Evolutionary conservation across 1,284 basidiomycete species (phyloP).

Genomic region (Cryptococcus maquisensis): DNA sequence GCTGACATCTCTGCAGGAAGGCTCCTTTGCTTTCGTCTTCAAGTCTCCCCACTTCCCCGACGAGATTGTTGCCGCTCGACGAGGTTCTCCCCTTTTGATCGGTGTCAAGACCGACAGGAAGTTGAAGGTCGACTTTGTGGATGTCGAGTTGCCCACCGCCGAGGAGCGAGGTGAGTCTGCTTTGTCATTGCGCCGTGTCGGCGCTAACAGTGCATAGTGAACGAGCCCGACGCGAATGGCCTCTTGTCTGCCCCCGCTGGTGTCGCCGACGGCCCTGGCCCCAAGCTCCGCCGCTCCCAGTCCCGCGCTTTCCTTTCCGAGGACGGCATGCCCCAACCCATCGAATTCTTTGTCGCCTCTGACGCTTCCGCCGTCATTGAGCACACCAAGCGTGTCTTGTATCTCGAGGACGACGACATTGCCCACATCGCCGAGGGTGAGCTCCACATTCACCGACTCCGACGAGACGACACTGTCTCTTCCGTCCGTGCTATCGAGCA

Average conservation of each 20-base stretch:
- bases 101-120: conserved; percentile 99
- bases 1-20: conserved; percentile 56
- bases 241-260: conserved; percentile 71
- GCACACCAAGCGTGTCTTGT: conserved; percentile 98
- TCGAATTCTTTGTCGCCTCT: conserved; percentile 99
- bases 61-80: conserved; percentile 90
- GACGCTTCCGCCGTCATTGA: conserved; percentile 96
- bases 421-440: conserved; percentile 96
- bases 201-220: conserved; percentile 5
- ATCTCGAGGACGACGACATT: conserved; percentile 98
- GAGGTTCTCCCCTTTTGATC: conserved; percentile 93
- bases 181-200: neutral
- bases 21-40: conserved; percentile 99
- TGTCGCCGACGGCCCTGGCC: conserved; percentile 50
- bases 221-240: conserved; percentile 41
- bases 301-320: conserved; percentile 98
- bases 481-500: conserved; percentile 96
- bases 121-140: conserved; percentile 99
- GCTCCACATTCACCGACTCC: conserved; percentile 97
- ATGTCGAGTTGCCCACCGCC: conserved; percentile 84
- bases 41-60: conserved; percentile 96
- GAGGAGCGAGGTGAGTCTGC: conserved; percentile 53
- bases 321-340: conserved; percentile 96
- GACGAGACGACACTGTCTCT: conserved; percentile 72
- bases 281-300: conserved; percentile 89